Base-by-base conservation (phyloP, 2,329 filamentous ascomycete species). In the Celoporthe dispersa region DNA sequence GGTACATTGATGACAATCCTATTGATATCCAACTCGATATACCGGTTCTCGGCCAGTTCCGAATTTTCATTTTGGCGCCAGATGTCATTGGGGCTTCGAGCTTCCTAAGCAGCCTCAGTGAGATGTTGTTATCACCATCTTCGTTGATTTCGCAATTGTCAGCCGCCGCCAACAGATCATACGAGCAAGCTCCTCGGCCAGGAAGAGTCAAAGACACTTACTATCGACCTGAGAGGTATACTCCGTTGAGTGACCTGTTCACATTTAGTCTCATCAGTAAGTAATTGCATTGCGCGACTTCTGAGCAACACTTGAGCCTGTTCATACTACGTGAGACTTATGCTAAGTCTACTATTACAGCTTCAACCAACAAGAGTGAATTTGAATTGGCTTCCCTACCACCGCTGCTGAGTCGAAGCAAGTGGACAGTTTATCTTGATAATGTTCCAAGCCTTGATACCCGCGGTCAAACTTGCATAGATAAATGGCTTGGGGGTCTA, bases 351-450 rank as follows among this genome's bases (percentile, higher is more conserved):
- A n/a, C n/a, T n/a, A n/a, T n/a, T 9, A 2, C 48, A 69, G 65
- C 63, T 35, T 71, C 44, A 19, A 78, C 76, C 44, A 71, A 73
- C 4, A 91, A 91, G 77, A 80, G 81, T 3, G 83, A 87, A 2
- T 84, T 93, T 62, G 91, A 94, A 78, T 85, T 93, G 35, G 83
- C 84, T 2, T 86, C 92, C 73, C 80, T 94, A 16, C 91, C 91
- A 0, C 77, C 81, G 0, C 77, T 90, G 28, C 77, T 93, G 44
- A 86, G 89, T 74, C 84, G 87, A 68, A 91, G 89, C 77, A 84
- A 86, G 41, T 94, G 91, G 90, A 91, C 90, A 0, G 85, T 94
- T 69, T 94, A 94, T 76, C 82, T 92, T 0, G 91, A 94, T 76
- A 85, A 92, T 76, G 79, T 88, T 19, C 82, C 84, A 37, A 84